A percentile compares a stretch with the other conserved stretches of the same genome.
phyloP scores from a whole-genome alignment of 169 alveolate genomes.

The Plasmodium adleri region DNA sequence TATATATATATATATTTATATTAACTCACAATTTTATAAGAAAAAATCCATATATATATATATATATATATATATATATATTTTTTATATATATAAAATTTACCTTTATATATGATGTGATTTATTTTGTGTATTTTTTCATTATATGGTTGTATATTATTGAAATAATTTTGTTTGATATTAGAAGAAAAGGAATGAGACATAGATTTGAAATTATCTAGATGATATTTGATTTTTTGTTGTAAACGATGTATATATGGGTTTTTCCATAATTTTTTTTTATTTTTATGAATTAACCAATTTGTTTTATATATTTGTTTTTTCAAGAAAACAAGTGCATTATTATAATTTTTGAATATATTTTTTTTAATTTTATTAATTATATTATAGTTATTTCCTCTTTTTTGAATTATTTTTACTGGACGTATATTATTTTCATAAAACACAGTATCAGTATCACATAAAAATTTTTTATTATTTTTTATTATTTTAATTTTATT shows the following conservation, averaged over 20 bases:
- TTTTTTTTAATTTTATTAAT: constrained; percentile 12
- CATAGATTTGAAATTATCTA: background rate
- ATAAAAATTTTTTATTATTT: constrained; percentile 13
- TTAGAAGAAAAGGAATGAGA: background rate
- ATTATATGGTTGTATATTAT: background rate
- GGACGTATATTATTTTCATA: constrained; percentile 1
- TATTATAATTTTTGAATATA: constrained; percentile 13
- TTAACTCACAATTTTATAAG: too few relatives aligned
- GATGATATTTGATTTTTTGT: background rate
- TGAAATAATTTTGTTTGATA: background rate
- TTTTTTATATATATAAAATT: too few relatives aligned
- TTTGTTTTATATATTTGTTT: constrained; percentile 9
- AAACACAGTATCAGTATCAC: background rate
- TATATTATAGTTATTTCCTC: background rate
- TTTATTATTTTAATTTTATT: constrained; percentile 20
- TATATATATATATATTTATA: too few relatives aligned
- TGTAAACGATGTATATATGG: background rate
- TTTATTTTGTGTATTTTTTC: background rate
- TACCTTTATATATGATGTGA: background rate
- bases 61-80: too few relatives aligned
- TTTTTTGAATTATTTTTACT: constrained; percentile 3
- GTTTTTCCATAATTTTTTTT: constrained; percentile 10
- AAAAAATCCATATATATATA: too few relatives aligned
- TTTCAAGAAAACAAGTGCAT: constrained; percentile 10
- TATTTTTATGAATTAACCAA: constrained; percentile 6